Evolutionary conservation across 2,329 filamentous ascomycete species (phyloP), one percentile per base, ranked within the genome.

Genomic region (Fusarium sororula): DNA sequence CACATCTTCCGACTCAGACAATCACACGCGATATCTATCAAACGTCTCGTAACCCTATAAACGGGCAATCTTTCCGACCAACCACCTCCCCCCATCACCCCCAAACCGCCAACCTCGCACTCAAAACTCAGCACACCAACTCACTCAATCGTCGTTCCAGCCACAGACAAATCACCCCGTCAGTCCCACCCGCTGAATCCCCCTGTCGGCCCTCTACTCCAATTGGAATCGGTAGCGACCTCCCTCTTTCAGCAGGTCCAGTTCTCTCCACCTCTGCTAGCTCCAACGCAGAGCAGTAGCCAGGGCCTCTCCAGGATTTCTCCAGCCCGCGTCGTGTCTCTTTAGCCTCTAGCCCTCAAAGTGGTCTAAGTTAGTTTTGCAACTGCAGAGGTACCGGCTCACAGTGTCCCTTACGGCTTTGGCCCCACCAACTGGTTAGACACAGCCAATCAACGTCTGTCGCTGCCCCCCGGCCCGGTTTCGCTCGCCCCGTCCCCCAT

Each of bases 351-450:
- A 32, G 55, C 37, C 35, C 56, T 55, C 51, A 48, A 54, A 70
- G 54, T 28, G 26, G 38, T 48, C 63, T 42, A 38, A 35, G 32
- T 30, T 20, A 35, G 32, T 30, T 20, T 53, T 56, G 50, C 38
- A 32, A 37, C 54, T 37, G 17, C 30, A 69, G 48, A 78, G 72
- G 76, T 78, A 76, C 76, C 74, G 59, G 57, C 56, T 72, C 76
- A 78, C 76, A 78, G 76, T 78, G 76, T 47, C 56, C 54, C 60
- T 56, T 57, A 75, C 77, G 75, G 75, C 57, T 51, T 51, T 15
- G 14, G 53, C 38, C 18, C 73, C 63, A 69, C 62, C 44, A 44
- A n/a, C 47, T 45, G 24, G n/a, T 48, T 28, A 9, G 7, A 38
- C 8, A 41, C 38, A 22, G 3, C 73, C 66, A 75, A 70, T 75